Evolutionary conservation across 2,329 filamentous ascomycete genomes (phyloP).

Genomic region (Xylariaceae sp.): DNA sequence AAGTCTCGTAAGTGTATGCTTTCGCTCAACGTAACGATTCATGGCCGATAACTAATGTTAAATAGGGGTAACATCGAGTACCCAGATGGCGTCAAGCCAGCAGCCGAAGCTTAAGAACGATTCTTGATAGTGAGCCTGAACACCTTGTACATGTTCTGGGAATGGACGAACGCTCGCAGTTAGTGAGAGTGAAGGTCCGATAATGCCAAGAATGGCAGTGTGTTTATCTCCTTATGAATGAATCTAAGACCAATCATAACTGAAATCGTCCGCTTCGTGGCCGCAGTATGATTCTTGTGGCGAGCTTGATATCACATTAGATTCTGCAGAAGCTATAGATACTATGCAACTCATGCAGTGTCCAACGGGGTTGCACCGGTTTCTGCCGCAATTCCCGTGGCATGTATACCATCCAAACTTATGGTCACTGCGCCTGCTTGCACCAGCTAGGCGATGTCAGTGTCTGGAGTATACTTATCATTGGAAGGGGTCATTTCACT

Average conservation of each 20-base stretch:
- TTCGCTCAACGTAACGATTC: no score
- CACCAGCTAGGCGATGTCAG: constrained; percentile 60
- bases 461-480: background rate
- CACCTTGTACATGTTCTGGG: constrained; percentile 20
- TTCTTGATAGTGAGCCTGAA: constrained; percentile 1
- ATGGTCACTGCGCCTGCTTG: constrained; percentile 91
- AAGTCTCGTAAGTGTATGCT: constrained; percentile 15
- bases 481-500: constrained; percentile 37
- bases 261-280: no score
- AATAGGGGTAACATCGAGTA: no score
- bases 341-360: constrained; percentile 16
- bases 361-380: constrained; percentile 13
- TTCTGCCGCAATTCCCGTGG: constrained; percentile 34
- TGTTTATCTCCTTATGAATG: no score
- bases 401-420: constrained; percentile 76
- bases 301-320: constrained; percentile 4
- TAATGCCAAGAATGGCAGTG: no score
- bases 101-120: background rate
- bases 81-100: no score
- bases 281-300: no score
- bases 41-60: no score
- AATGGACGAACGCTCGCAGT: constrained; percentile 7
- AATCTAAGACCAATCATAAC: background rate
- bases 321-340: constrained; percentile 11
- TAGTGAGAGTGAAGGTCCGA: background rate